Conservation (phyloP, 2,329 filamentous ascomycete genomes). For the Trichophyton verrucosum region DNA sequence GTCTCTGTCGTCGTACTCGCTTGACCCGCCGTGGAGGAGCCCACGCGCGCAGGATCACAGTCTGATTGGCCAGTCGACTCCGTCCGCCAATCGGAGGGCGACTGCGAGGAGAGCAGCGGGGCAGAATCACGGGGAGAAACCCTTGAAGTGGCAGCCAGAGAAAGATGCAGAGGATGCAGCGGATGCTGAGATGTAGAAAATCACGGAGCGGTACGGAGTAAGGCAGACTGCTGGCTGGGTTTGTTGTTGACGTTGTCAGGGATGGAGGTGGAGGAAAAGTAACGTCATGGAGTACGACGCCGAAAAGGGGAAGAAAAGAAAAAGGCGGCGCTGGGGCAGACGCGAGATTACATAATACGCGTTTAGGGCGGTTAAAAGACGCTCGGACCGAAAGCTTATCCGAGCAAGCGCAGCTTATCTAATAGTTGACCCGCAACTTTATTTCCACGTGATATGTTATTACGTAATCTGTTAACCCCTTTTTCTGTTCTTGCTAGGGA, state of each 20-base stretch:
- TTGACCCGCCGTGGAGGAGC: not conserved
- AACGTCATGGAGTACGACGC: not conserved
- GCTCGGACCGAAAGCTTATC: not conserved
- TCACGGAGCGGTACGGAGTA: too few relatives aligned
- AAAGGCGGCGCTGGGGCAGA: not conserved
- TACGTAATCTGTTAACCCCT: not conserved
- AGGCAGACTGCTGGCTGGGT: too few relatives aligned
- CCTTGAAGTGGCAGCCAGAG: not conserved
- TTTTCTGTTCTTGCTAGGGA: not conserved
- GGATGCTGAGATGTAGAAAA: not conserved
- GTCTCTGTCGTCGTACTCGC: not conserved
- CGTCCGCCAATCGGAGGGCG: not conserved
- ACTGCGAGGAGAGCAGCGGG: not conserved
- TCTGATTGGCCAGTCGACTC: not conserved
- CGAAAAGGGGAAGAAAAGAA: not conserved
- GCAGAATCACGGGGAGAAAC: not conserved
- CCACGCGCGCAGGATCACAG: not conserved
- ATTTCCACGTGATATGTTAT: not conserved
- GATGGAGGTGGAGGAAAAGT: too few relatives aligned
- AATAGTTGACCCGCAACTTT: not conserved
- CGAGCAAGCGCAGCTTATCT: not conserved
- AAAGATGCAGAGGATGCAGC: not conserved
- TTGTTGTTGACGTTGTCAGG: too few relatives aligned
- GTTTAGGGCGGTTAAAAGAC: not conserved
- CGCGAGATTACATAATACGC: not conserved